Conservation (phyloP, 2,329 filamentous ascomycete species). For the Trichoderma sp. region DNA sequence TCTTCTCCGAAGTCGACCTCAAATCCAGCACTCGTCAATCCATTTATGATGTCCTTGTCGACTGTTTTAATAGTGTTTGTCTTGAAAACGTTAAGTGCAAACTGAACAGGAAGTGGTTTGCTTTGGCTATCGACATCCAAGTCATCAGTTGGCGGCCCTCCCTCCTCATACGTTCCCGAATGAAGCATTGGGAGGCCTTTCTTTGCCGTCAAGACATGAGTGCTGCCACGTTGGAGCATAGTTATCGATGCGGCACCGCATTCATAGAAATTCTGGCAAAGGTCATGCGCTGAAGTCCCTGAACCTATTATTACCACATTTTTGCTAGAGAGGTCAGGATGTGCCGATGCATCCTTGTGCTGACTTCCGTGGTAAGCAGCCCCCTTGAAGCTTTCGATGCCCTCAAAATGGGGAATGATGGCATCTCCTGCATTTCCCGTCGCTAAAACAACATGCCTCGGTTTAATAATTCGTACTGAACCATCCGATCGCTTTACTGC, state of each 20-base stretch:
- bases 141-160: not conserved
- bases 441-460: not conserved
- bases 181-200: not conserved
- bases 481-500: not conserved
- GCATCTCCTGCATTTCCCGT: not conserved
- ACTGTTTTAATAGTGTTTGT: not conserved
- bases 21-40: not conserved
- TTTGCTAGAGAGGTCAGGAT: not conserved
- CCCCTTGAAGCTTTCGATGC: not conserved
- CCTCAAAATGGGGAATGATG: not conserved
- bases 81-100: not conserved
- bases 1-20: not conserved
- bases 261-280: slow-evolving; percentile 2
- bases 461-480: not conserved
- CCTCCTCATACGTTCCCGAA: not conserved
- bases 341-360: slow-evolving; percentile 1
- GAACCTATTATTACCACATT: not conserved
- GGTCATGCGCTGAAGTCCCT: not conserved
- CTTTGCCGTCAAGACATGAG: not conserved
- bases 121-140: not conserved
- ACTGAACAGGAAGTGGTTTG: not conserved
- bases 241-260: not conserved
- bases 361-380: not conserved
- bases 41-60: not conserved
- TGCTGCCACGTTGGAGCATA: not conserved